Base-by-base conservation (phyloP, 441 rosid species). In the Capsella rubella region DNA sequence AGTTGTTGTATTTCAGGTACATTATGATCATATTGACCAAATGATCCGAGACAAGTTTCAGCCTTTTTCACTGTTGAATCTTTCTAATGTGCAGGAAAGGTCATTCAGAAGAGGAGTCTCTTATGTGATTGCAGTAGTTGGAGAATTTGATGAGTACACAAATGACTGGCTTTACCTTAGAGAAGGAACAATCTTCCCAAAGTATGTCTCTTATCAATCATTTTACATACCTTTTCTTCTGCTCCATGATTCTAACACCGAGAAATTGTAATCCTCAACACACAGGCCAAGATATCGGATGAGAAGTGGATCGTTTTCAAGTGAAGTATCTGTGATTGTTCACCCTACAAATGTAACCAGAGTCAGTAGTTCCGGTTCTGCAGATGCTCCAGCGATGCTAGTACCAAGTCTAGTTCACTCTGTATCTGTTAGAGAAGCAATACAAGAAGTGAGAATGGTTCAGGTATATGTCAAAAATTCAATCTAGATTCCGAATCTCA, bases 81-180 rank as follows among this genome's bases (percentile, higher is more conserved):
- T 71, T 34, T 34, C 11, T 64, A 16, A 21, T 58, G 29, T 81
- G 73, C 86, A 91, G 95, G 96, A 94, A 75, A 87, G 92, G 55
- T 90, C 97, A 51, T 87, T 90, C 45, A 53, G 78, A 75, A 84
- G 88, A 82, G 97, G 93, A 40, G 64, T 85, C 11, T 90, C 95
- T 40, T 91, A 85, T 87, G 97, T 87, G 84, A 83, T 94, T 82
- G 92, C 98, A 15, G 88, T 90, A 87, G 89, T 91, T 70, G 93
- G 96, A 0, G 96, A 91, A 68, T 94, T 91, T 65, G 96, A 91
- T 32, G 96, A 94, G 87, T 90, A 87, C 76, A 90, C 95, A 15
- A 94, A 89, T 74, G 93, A 90, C 52, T 83, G 93, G 85, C 98
- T 91, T 43, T 90, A 87, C 72, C 92, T 93, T 52, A 81, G 85